These are phyloP conservation scores for Trichosphaerium sp. DNA, from an alignment of 78 protist genomes.

Conservation along the genomic window DNA sequence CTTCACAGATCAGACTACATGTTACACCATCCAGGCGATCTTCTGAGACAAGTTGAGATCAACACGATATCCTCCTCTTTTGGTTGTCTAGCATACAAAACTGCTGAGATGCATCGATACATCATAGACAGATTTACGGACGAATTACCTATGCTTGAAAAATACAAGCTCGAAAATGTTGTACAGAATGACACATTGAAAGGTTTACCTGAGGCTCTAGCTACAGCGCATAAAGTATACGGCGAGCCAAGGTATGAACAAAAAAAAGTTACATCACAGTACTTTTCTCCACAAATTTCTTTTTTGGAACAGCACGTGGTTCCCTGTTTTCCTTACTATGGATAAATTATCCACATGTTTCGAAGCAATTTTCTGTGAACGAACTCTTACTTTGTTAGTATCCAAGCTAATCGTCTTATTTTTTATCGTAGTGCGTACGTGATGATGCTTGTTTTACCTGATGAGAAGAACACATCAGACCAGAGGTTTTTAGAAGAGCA, in stretches of 20 bases:
- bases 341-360: not conserved
- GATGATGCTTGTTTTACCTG: slow-evolving; percentile 55
- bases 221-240: slow-evolving; percentile 7
- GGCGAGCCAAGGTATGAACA: not conserved
- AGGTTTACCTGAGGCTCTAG: slow-evolving; percentile 15
- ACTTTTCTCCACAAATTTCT: not conserved
- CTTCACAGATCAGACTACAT: slow-evolving; percentile 83
- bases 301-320: not conserved
- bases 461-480: slow-evolving; percentile 64
- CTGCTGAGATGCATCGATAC: slow-evolving; percentile 37
- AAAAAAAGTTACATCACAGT: not conserved
- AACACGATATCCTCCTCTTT: slow-evolving; percentile 85
- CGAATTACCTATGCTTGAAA: not conserved
- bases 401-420: not conserved
- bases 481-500: slow-evolving; percentile 43
- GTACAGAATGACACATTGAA: slow-evolving; percentile 26
- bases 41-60: slow-evolving; percentile 72
- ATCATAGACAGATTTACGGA: not conserved
- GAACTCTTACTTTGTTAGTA: not conserved
- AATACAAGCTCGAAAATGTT: not conserved
- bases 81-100: slow-evolving; percentile 26
- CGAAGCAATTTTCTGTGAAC: not conserved
- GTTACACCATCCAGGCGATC: slow-evolving; percentile 48
- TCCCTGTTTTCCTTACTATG: not conserved
- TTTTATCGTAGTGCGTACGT: not conserved